Conservation (phyloP, 2,329 filamentous ascomycete genomes). For the Seiridium cupressi region DNA sequence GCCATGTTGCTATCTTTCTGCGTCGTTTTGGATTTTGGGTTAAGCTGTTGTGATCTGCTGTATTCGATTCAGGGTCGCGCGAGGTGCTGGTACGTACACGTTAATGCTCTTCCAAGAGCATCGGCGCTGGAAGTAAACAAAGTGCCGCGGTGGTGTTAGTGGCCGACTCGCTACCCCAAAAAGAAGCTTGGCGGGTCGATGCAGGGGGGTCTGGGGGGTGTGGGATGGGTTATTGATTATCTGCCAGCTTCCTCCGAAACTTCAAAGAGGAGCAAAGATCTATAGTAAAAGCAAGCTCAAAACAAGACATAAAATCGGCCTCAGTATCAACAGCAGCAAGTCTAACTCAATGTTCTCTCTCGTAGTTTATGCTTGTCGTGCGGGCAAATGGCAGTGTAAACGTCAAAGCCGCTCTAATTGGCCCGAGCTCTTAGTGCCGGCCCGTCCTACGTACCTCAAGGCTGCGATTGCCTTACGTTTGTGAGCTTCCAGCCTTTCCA, state of each 20-base stretch:
- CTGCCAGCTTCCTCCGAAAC: background rate
- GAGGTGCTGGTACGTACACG: background rate
- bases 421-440: constrained; percentile 13
- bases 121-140: constrained; percentile 37
- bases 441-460: constrained; percentile 1
- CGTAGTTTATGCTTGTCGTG: too few species aligned
- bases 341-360: too few species aligned
- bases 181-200: constrained; percentile 16
- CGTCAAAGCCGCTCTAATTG: constrained; percentile 1
- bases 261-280: too few species aligned
- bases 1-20: constrained; percentile 37
- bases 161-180: background rate
- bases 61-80: background rate
- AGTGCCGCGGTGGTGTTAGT: constrained; percentile 15
- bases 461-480: constrained; percentile 10
- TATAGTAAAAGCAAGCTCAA: too few species aligned
- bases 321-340: too few species aligned
- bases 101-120: background rate
- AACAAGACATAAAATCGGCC: too few species aligned
- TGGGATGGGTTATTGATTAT: background rate
- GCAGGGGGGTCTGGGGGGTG: background rate
- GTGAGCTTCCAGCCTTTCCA: constrained; percentile 14
- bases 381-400: background rate
- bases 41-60: background rate
- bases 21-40: background rate